phyloP scores from a whole-genome alignment of 805 yeast genomes.

The Saccharomycopsis synnaedendra region DNA sequence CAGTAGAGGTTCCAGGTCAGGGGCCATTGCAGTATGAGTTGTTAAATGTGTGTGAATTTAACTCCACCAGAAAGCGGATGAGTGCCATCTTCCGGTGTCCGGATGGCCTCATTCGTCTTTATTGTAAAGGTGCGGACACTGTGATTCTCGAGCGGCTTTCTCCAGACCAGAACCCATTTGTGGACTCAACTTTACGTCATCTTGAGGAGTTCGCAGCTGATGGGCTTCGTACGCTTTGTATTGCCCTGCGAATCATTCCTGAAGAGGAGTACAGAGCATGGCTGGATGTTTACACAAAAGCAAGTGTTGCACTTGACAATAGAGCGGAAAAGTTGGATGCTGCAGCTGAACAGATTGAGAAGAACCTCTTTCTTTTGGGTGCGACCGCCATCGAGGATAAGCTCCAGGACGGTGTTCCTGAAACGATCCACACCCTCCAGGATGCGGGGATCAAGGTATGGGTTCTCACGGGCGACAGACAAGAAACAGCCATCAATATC shows the following conservation, averaged over 20 bases:
- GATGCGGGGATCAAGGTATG: slow-evolving; percentile 95
- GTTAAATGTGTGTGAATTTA: slow-evolving; percentile 88
- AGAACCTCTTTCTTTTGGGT: slow-evolving; percentile 69
- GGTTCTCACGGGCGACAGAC: slow-evolving; percentile 98
- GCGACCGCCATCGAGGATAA: slow-evolving; percentile 99
- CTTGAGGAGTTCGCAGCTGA: slow-evolving; percentile 94
- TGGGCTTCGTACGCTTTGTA: slow-evolving; percentile 89
- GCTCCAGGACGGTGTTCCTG: slow-evolving; percentile 97
- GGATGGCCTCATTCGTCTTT: slow-evolving; percentile 78
- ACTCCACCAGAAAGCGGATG: slow-evolving; percentile 89
- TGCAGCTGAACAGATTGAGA: slow-evolving; percentile 84
- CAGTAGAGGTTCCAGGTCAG: slow-evolving; percentile 44
- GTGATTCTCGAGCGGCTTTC: slow-evolving; percentile 82
- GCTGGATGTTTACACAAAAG: slow-evolving; percentile 57
- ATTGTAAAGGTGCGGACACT: slow-evolving; percentile 96
- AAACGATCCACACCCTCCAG: slow-evolving; percentile 88
- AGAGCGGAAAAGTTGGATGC: slow-evolving; percentile 71
- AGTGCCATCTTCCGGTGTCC: slow-evolving; percentile 90
- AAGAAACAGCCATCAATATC: slow-evolving; percentile 95
- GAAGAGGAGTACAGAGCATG: slow-evolving; percentile 70
- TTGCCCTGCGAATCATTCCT: slow-evolving; percentile 73
- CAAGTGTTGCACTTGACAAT: slow-evolving; percentile 70
- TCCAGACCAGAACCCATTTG: slow-evolving; percentile 59
- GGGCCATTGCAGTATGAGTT: slow-evolving; percentile 56
- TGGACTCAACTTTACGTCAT: slow-evolving; percentile 72